phyloP scores from a whole-genome alignment of 179 eudicot species.

The Dionaea muscipula region DNA sequence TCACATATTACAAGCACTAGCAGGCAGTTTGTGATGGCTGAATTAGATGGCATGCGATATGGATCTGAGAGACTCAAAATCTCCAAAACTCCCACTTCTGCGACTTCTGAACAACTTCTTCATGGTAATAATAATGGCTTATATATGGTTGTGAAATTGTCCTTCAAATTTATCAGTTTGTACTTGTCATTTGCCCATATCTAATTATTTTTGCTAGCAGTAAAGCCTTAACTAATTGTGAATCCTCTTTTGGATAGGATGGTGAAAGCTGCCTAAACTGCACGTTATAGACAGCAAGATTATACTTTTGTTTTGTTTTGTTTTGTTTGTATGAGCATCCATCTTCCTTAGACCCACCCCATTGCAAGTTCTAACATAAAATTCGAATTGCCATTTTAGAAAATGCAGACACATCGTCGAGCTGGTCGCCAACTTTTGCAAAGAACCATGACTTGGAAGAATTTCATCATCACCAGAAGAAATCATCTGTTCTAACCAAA shows the following conservation, averaged over 20 bases:
- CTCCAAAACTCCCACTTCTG: constrained; percentile 22
- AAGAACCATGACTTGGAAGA: constrained; percentile 45
- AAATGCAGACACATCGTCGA: constrained; percentile 22
- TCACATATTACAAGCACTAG: background rate
- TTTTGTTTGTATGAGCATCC: too few relatives aligned
- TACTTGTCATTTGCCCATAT: too few relatives aligned
- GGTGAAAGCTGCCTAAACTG: too few relatives aligned
- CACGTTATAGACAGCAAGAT: background rate
- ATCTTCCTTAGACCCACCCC: too few relatives aligned
- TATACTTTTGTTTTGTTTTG: too few relatives aligned
- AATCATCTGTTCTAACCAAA: constrained; percentile 46
- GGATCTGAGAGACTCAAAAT: constrained; percentile 18
- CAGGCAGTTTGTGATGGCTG: constrained; percentile 27
- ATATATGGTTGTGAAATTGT: background rate
- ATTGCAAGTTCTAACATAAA: background rate
- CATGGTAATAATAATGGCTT: constrained; percentile 38
- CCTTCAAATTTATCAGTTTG: background rate
- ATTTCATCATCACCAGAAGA: constrained; percentile 29
- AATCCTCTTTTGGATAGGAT: too few relatives aligned
- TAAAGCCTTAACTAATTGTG: too few relatives aligned
- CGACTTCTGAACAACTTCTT: constrained; percentile 43
- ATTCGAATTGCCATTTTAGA: background rate
- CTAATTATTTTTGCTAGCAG: too few relatives aligned
- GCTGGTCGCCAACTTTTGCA: constrained; percentile 23
- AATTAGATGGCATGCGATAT: constrained; percentile 21